Conservation (phyloP, 352 stramenopile genomes). For the Phytophthora fragariae region DNA sequence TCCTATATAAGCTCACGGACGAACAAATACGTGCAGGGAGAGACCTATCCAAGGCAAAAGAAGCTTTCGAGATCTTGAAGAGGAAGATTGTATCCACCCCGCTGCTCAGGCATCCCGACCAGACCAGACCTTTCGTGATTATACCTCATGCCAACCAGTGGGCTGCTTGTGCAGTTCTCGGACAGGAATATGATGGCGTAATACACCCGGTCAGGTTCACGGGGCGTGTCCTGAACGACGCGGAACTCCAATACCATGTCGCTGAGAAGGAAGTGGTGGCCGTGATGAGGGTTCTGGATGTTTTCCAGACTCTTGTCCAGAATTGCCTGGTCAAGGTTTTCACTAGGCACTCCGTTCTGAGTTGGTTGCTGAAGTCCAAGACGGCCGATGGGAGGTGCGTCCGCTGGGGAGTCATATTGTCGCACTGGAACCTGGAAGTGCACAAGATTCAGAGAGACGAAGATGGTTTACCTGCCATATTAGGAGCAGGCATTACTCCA, state of each 20-base stretch:
- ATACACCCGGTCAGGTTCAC: neutral
- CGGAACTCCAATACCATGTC: neutral
- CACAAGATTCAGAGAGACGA: constrained; percentile 2
- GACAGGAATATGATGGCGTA: no score
- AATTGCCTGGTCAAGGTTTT: neutral
- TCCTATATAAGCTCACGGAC: no score
- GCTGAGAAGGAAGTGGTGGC: constrained; percentile 3
- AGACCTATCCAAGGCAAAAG: neutral
- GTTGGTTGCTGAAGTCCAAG: constrained; percentile 8
- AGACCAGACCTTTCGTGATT: no score
- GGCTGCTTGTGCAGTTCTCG: no score
- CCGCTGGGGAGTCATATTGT: neutral
- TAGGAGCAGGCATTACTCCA: neutral
- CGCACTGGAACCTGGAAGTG: constrained; percentile 4
- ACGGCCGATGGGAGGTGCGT: neutral
- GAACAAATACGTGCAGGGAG: no score
- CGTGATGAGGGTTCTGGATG: neutral
- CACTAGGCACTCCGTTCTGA: constrained; percentile 9
- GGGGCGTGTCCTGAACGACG: constrained; percentile 1
- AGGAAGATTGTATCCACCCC: neutral
- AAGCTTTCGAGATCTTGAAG: constrained; percentile 4
- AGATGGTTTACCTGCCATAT: neutral
- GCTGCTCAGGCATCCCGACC: neutral
- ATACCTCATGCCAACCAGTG: no score
- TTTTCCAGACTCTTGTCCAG: neutral